Evolutionary conservation across 768 basidiomycete species (phyloP), one percentile per base, ranked within the genome.

Genomic region (Leccinum longicurvipes): DNA sequence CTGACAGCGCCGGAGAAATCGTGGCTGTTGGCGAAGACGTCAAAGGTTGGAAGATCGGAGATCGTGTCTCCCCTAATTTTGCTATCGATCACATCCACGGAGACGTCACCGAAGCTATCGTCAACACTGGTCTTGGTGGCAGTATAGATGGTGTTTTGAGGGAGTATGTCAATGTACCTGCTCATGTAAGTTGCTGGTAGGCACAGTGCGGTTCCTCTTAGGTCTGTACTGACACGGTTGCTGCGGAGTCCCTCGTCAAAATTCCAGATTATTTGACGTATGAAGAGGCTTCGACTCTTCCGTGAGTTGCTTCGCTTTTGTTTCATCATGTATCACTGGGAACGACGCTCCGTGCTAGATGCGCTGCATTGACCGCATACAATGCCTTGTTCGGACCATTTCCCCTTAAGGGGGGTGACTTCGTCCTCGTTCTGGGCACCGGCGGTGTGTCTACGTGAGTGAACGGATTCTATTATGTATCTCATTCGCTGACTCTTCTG

Each of bases 341-440:
- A 8, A 10, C 12, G 17, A 12, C 8, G 19, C 42, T 15, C 19
- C 3, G 3, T 17, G 45, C 6, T 48, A 82, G 80, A 28, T 83
- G 81, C 56, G 83, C 84, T 6, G 84, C 78, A 4, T 60, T 87
- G 52, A 88, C 85, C 0, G 84, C 86, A 0, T 88, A 85, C 72
- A 84, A 81, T 57, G 79, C 79, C 5, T 68, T 87, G 49, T 61
- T 74, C 57, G 82, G 83, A 3, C 73, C 74, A 0, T 67, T 69
- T 6, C 77, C 80, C 19, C 57, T 86, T 57, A 80, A 82, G 63
- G 80, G 79, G 14, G 85, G 85, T 15, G 82, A 86, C 57, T 75
- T 74, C 19, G 81, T 86, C 24, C 76, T 84, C 41, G 73, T 83
- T 29, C 74, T 79, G 19, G 82, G 82, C 28, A 82, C 81, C 0